A percentile compares a stretch with the other conserved stretches of the same genome.
These are phyloP conservation scores for Pythium biforme DNA, from an alignment of 352 stramenopile species.

Conservation along the genomic window DNA sequence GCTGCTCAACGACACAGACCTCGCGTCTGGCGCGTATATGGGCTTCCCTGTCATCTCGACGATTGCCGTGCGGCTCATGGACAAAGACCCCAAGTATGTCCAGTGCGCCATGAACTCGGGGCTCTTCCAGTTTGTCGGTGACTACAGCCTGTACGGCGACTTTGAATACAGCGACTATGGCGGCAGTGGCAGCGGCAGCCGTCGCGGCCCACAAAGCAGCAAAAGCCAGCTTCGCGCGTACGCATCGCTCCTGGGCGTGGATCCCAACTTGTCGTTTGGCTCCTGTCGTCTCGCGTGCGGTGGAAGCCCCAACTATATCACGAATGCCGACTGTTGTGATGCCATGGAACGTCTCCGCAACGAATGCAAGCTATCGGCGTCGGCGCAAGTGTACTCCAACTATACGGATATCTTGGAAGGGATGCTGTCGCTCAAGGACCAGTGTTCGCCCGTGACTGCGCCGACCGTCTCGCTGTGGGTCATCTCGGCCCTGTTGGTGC, in stretches of 20 bases:
- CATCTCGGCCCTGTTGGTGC: constrained; percentile 18
- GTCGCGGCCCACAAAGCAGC: neutral
- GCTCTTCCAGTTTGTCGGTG: constrained; percentile 38
- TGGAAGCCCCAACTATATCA: neutral
- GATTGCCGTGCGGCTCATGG: constrained; percentile 39
- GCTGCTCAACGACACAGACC: neutral
- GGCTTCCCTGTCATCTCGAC: constrained; percentile 23
- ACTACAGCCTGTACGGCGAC: neutral
- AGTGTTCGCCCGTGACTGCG: constrained; percentile 36
- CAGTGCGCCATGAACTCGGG: constrained; percentile 69
- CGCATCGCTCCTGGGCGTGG: neutral
- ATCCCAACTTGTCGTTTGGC: constrained; percentile 10
- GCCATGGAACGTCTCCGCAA: constrained; percentile 10
- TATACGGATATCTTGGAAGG: constrained; percentile 34
- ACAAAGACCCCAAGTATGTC: constrained; percentile 44
- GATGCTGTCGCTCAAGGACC: constrained; percentile 35
- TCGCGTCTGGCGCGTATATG: neutral
- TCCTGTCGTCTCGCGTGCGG: neutral
- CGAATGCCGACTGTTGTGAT: neutral
- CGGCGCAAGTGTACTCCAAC: constrained; percentile 36
- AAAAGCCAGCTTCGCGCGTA: neutral
- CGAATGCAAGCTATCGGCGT: constrained; percentile 31
- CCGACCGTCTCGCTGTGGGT: constrained; percentile 37
- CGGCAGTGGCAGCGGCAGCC: too few species aligned
- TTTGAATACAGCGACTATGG: neutral